phyloP scores from a whole-genome alignment of 139 green algal species.

The Chlamydomonas sp. region DNA sequence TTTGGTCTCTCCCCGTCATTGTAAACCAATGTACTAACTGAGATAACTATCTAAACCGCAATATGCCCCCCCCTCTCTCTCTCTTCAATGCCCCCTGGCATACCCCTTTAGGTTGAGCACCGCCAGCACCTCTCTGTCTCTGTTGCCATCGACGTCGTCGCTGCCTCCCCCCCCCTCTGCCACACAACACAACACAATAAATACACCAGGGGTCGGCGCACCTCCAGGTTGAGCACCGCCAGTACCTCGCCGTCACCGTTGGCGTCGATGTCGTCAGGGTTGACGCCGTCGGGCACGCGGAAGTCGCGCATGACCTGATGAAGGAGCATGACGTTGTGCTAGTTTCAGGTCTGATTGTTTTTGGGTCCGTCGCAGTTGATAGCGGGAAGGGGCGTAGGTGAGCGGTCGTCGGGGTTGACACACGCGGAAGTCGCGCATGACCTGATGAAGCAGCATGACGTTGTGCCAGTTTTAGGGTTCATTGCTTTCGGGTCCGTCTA shows the following conservation, averaged over 20 bases:
- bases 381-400: too few relatives aligned
- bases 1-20: too few relatives aligned
- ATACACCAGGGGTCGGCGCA: neutral
- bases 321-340: too few relatives aligned
- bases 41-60: too few relatives aligned
- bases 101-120: conserved; percentile 78
- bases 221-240: conserved; percentile 81
- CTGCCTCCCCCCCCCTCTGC: neutral
- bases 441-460: too few relatives aligned
- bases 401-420: conserved; percentile 34
- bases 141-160: neutral
- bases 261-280: conserved; percentile 62
- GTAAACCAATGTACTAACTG: too few relatives aligned
- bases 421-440: conserved; percentile 70
- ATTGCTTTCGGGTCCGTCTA: too few relatives aligned
- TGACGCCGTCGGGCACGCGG: conserved; percentile 45
- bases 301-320: conserved; percentile 78
- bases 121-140: conserved; percentile 85
- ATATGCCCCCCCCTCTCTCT: too few relatives aligned
- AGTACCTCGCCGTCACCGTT: conserved; percentile 82
- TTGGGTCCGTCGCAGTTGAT: too few relatives aligned
- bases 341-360: too few relatives aligned
- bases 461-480: too few relatives aligned
- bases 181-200: neutral
- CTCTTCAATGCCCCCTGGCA: too few relatives aligned